Evolutionary conservation across 257 asterid genomes (phyloP).

Genomic region (Lycium barbarum): DNA sequence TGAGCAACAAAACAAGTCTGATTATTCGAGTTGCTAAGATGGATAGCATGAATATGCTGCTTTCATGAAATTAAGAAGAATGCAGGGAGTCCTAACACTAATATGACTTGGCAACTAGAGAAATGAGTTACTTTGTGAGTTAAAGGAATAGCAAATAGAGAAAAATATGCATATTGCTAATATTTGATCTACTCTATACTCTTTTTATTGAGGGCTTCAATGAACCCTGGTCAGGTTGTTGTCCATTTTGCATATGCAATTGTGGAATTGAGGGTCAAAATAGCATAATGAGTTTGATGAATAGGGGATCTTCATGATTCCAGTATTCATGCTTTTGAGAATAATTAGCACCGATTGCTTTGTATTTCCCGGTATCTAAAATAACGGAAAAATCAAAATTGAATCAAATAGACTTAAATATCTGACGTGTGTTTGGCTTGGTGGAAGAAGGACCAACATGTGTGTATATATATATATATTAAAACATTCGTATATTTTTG

Average conservation of each 20-base stretch:
- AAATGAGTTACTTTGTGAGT: background rate
- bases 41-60: background rate
- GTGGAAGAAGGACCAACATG: background rate
- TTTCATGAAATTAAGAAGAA: background rate
- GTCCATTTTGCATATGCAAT: background rate
- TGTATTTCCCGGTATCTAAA: background rate
- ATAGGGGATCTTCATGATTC: constrained; percentile 1
- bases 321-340: background rate
- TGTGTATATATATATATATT: background rate
- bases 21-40: constrained; percentile 6
- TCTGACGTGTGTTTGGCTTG: background rate
- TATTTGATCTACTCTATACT: background rate
- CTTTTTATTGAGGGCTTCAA: background rate
- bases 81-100: background rate
- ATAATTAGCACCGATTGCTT: background rate
- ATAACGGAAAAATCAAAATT: background rate
- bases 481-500: background rate
- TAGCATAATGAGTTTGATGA: background rate
- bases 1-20: background rate
- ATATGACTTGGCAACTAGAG: background rate
- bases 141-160: background rate
- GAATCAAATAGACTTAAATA: background rate
- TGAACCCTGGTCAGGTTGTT: background rate
- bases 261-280: background rate
- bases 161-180: background rate